Conservation (phyloP, 2,329 filamentous ascomycete genomes). For the Cladosporium phlei region DNA sequence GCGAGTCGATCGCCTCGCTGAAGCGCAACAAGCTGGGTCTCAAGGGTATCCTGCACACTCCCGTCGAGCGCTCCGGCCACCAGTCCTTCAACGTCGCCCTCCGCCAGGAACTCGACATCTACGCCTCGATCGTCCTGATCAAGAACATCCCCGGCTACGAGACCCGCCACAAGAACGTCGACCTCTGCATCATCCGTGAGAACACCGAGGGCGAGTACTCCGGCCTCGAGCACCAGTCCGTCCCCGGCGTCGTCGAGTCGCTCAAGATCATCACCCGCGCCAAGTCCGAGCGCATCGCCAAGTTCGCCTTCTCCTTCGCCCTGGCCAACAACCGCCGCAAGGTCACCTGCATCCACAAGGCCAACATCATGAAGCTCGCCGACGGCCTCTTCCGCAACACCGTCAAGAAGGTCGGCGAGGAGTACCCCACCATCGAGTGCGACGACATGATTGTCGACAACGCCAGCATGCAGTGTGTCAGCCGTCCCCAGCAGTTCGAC, state of each 20-base stretch:
- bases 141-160: slow-evolving; percentile 99
- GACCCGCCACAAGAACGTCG: slow-evolving; percentile 94
- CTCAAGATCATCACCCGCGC: slow-evolving; percentile 99
- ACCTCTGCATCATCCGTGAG: slow-evolving; percentile 99
- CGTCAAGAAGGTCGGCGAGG: slow-evolving; percentile 86
- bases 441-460: slow-evolving; percentile 99
- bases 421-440: slow-evolving; percentile 90
- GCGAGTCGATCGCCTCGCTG: slow-evolving; percentile 89
- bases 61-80: slow-evolving; percentile 93
- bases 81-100: slow-evolving; percentile 99
- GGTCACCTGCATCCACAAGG: slow-evolving; percentile 99
- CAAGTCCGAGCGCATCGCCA: slow-evolving; percentile 98
- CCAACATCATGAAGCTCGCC: slow-evolving; percentile 99
- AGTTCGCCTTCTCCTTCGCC: slow-evolving; percentile 96
- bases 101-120: slow-evolving; percentile 98
- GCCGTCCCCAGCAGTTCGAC: slow-evolving; percentile 94
- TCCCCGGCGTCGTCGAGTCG: slow-evolving; percentile 92
- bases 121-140: slow-evolving; percentile 94
- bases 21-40: slow-evolving; percentile 98
- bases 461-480: slow-evolving; percentile 98
- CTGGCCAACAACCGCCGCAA: slow-evolving; percentile 99
- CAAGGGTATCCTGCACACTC: slow-evolving; percentile 98
- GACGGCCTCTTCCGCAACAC: slow-evolving; percentile 98
- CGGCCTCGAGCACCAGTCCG: slow-evolving; percentile 96
- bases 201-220: slow-evolving; percentile 99